phyloP scores from a whole-genome alignment of 805 yeast species.

The Pichia heedii region DNA sequence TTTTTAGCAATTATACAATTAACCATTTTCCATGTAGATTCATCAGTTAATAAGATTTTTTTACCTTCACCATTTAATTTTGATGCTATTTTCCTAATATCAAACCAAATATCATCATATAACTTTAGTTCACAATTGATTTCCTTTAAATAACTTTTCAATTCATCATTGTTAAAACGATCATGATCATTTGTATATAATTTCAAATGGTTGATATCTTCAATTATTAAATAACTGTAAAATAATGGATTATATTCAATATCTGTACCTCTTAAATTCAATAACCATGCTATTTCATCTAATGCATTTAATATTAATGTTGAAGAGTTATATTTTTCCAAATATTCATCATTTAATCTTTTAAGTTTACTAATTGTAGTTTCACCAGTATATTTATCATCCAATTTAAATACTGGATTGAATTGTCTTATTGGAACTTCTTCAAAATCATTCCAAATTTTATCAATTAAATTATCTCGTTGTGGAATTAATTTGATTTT shows the following conservation, averaged over 20 bases:
- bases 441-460: constrained; percentile 49
- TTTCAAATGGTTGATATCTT: constrained; percentile 27
- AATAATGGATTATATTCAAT: constrained; percentile 49
- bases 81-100: constrained; percentile 31
- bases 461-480: constrained; percentile 39
- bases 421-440: constrained; percentile 48
- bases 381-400: constrained; percentile 56
- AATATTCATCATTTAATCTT: constrained; percentile 33
- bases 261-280: constrained; percentile 61
- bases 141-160: constrained; percentile 32
- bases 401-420: constrained; percentile 42
- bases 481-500: constrained; percentile 36
- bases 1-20: constrained; percentile 35
- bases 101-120: constrained; percentile 39
- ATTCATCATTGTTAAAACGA: constrained; percentile 30
- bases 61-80: constrained; percentile 14
- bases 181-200: constrained; percentile 35
- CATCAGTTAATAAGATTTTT: constrained; percentile 43
- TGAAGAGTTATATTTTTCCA: constrained; percentile 21
- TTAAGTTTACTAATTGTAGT: constrained; percentile 46
- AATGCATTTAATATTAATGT: constrained; percentile 38
- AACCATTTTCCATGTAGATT: constrained; percentile 61
- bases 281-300: constrained; percentile 88
- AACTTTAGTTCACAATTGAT: constrained; percentile 35
- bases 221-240: constrained; percentile 41